phyloP scores from a whole-genome alignment of 371 early-diverging fungal species.

The Amoeboaphelidium protococcarum region DNA sequence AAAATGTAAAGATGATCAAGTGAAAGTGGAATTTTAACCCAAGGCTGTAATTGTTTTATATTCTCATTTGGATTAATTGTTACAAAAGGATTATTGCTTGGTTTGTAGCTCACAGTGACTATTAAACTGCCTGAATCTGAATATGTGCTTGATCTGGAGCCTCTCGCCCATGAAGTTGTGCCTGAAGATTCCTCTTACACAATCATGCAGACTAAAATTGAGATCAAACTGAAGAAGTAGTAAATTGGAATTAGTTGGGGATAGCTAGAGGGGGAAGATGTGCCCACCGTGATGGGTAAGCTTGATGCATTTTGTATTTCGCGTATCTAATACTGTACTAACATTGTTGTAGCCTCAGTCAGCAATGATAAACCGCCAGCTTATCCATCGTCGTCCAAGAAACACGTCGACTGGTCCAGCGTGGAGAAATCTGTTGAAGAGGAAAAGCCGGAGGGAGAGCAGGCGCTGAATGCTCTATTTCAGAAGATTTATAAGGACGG shows the following conservation, averaged over 20 bases:
- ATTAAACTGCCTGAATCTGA: conserved; percentile 52
- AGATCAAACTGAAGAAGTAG: conserved; percentile 63
- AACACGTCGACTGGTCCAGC: conserved; percentile 48
- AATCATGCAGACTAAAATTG: conserved; percentile 68
- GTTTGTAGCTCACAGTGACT: conserved; percentile 35
- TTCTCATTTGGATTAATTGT: background rate
- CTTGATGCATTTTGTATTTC: too few relatives aligned
- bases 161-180: conserved; percentile 40
- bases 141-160: conserved; percentile 38
- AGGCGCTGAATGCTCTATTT: conserved; percentile 62
- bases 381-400: conserved; percentile 13
- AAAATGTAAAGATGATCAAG: conserved; percentile 36
- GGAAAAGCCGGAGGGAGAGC: conserved; percentile 60
- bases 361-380: conserved; percentile 4
- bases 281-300: too few relatives aligned
- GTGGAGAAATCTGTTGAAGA: conserved; percentile 27
- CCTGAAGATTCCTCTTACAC: conserved; percentile 35
- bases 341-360: conserved; percentile 4
- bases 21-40: conserved; percentile 30
- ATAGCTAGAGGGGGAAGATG: too few relatives aligned
- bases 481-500: conserved; percentile 72
- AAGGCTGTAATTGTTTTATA: conserved; percentile 19
- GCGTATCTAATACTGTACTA: too few relatives aligned
- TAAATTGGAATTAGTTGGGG: conserved; percentile 13
- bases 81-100: background rate